phyloP scores from a whole-genome alignment of 345 rosid species.

The Ailanthus altissimus region DNA sequence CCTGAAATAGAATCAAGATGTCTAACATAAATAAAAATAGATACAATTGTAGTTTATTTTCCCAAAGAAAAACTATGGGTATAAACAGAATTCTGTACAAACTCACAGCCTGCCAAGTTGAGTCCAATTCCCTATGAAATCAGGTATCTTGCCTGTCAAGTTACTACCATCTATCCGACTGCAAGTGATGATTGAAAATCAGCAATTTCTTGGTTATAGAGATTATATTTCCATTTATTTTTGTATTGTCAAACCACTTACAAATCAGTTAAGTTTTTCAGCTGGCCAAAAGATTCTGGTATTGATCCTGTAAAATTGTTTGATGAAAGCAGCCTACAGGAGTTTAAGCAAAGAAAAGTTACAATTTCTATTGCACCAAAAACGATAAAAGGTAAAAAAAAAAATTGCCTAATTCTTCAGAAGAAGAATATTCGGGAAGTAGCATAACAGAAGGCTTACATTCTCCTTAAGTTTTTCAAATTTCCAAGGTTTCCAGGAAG shows the following conservation, averaged over 20 bases:
- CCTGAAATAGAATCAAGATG: slow-evolving; percentile 36
- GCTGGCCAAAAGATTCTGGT: slow-evolving; percentile 64
- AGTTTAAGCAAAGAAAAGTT: not conserved
- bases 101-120: slow-evolving; percentile 57
- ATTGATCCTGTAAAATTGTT: slow-evolving; percentile 73
- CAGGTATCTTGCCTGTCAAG: slow-evolving; percentile 75
- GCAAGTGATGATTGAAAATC: slow-evolving; percentile 21
- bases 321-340: slow-evolving; percentile 61
- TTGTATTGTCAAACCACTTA: slow-evolving; percentile 38
- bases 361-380: not conserved
- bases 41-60: not conserved
- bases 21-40: not conserved
- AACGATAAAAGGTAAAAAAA: not conserved
- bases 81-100: not conserved
- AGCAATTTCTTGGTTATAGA: not conserved
- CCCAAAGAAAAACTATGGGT: not conserved
- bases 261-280: slow-evolving; percentile 72
- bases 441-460: slow-evolving; percentile 42
- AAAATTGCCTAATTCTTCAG: not conserved
- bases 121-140: slow-evolving; percentile 85
- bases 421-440: not conserved
- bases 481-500: slow-evolving; percentile 69
- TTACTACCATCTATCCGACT: slow-evolving; percentile 80
- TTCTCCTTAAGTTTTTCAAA: slow-evolving; percentile 43
- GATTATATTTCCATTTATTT: slow-evolving; percentile 1